Evolutionary conservation across 352 stramenopile genomes (phyloP), one percentile per base, ranked within the genome.

Genomic region (Pythium dissotocum): DNA sequence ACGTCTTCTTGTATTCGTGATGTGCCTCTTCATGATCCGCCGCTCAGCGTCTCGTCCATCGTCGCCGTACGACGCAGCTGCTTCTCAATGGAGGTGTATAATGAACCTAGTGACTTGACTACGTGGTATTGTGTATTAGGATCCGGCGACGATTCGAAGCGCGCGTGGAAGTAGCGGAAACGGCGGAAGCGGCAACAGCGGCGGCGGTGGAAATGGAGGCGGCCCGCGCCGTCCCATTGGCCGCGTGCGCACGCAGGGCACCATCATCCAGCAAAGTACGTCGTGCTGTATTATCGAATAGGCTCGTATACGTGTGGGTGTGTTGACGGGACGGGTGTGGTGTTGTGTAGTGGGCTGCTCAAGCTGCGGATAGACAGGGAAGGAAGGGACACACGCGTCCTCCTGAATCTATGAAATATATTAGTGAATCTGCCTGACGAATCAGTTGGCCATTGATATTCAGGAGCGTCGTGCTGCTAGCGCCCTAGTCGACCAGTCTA

Each of bases 241-340:
- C 36, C 61, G 79, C 58, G 73, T 91, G 51, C 81, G 72, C 60
- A 73, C 81, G 58, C 77, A 73, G 7, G 76, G 71, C 36, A 76
- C 77, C 35, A 89, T 85, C 60, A 83, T 85, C 56, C 77, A 83
- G 69, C 82, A 80, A 53, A 84, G 82, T 90, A 77, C 40, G 78
- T 75, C 8, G 2, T 24, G n/a, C 28, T 30, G 28, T 9, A 42
- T 56, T 16, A 8, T 40, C 3, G 18, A 6, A 6, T 36, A 9
- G 53, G 33, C 46, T n/a, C 6, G 16, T 16, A 48, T 40, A 51
- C 49, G 28, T 61, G 13, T 72, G 63, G 2, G 44, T 18, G 6
- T 59, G 26, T 32, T 61, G 24, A 38, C 46, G 30, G 24, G 66
- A 36, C 32, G 14, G 9, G 65, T 21, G 24, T 51, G 18, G 9